Conservation (phyloP, 768 basidiomycete genomes). For the Neoboletus brunneissimus region DNA sequence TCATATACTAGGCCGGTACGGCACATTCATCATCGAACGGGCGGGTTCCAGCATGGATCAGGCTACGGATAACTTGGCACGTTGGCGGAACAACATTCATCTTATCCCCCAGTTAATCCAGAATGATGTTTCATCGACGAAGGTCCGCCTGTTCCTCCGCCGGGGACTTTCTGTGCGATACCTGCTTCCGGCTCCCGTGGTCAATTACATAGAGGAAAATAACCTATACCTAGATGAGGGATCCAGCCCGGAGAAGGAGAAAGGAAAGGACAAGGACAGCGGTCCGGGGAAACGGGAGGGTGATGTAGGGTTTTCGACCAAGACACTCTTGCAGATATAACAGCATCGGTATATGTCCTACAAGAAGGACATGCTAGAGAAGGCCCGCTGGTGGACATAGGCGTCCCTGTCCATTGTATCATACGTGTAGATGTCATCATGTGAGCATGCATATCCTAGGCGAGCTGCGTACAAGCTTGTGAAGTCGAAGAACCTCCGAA, state of each 20-base stretch:
- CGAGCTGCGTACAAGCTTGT: background rate
- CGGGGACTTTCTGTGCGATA: slow-evolving; percentile 84
- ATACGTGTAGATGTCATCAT: background rate
- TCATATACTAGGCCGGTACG: slow-evolving; percentile 93
- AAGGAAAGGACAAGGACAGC: slow-evolving; percentile 37
- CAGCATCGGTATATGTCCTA: background rate
- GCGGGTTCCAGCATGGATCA: slow-evolving; percentile 91
- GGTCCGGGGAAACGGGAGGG: slow-evolving; percentile 30
- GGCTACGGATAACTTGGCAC: slow-evolving; percentile 69
- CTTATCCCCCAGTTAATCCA: slow-evolving; percentile 93
- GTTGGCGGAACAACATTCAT: slow-evolving; percentile 81
- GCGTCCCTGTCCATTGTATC: slow-evolving; percentile 1
- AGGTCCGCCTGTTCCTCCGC: slow-evolving; percentile 78
- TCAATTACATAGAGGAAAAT: slow-evolving; percentile 90
- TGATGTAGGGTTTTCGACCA: slow-evolving; percentile 11
- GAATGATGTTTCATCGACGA: slow-evolving; percentile 96
- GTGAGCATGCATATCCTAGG: background rate
- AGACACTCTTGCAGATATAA: slow-evolving; percentile 8
- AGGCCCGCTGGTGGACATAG: background rate
- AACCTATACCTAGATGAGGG: slow-evolving; percentile 71
- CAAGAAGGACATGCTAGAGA: background rate
- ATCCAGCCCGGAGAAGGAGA: slow-evolving; percentile 33
- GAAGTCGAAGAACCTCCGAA: background rate
- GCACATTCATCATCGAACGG: slow-evolving; percentile 92
- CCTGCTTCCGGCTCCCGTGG: slow-evolving; percentile 85